Evolutionary conservation across 2,329 filamentous ascomycete species (phyloP).

Genomic region (Fonsecaea multimorphosa): DNA sequence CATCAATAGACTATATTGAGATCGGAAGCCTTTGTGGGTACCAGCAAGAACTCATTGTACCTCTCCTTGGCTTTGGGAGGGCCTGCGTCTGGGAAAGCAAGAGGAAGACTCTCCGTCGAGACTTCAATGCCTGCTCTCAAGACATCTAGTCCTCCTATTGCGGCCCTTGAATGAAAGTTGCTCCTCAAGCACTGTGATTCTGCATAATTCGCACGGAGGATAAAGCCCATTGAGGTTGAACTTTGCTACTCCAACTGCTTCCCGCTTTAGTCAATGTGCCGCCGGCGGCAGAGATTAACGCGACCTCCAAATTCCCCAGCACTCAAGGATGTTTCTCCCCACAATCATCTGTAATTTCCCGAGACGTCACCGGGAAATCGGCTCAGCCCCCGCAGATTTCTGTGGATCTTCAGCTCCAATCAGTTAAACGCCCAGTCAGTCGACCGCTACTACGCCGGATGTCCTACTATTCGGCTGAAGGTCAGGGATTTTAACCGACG

Average conservation of each 20-base stretch:
- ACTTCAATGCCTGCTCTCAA: background rate
- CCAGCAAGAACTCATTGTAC: too few species aligned
- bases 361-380: background rate
- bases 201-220: background rate
- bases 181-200: background rate
- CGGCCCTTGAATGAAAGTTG: background rate
- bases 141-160: background rate
- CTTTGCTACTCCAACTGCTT: background rate
- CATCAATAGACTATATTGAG: background rate
- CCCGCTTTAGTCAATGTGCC: background rate
- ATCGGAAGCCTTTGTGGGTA: too few species aligned
- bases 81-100: background rate
- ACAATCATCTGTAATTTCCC: background rate
- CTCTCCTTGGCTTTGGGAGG: background rate
- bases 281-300: background rate
- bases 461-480: background rate
- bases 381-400: background rate
- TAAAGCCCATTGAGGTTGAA: background rate
- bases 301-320: background rate
- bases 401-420: background rate
- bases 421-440: background rate
- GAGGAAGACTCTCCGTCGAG: background rate
- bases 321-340: background rate
- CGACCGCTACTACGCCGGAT: background rate
- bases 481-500: background rate